Evolutionary conservation across 371 early-diverging fungal genomes (phyloP).

Genomic region (Lichtheimia hyalospora): DNA sequence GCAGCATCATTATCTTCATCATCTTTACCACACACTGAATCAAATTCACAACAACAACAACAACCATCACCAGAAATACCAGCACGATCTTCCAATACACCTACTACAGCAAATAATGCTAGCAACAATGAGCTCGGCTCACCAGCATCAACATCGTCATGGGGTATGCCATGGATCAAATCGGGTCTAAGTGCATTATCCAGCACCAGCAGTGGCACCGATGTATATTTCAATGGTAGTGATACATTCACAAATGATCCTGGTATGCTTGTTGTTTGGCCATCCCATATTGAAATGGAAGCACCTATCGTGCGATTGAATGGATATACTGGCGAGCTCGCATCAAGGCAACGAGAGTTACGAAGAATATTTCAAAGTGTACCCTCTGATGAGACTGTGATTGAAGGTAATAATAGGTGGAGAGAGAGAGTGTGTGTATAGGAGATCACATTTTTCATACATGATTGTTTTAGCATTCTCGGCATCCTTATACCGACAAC

Average conservation of each 20-base stretch:
- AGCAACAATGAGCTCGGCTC: neutral
- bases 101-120: neutral
- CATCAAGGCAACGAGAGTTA: constrained; percentile 27
- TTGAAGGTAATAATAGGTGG: constrained; percentile 27
- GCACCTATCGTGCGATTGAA: constrained; percentile 18
- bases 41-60: neutral
- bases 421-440: too few relatives aligned
- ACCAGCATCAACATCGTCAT: constrained; percentile 19
- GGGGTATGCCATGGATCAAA: constrained; percentile 50
- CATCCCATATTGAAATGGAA: constrained; percentile 32
- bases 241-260: constrained; percentile 7
- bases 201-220: constrained; percentile 5
- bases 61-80: neutral
- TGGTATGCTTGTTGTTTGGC: constrained; percentile 30
- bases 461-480: constrained; percentile 20
- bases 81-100: neutral
- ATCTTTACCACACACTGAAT: neutral
- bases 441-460: too few relatives aligned
- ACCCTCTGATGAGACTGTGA: constrained; percentile 31
- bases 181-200: constrained; percentile 29
- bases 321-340: constrained; percentile 27
- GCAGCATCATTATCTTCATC: neutral
- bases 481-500: constrained; percentile 28
- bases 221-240: constrained; percentile 9
- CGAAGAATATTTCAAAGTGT: constrained; percentile 32